Percentiles rank a stretch among this genome's conserved stretches.
These are phyloP conservation scores for Cupressus sempervirens DNA, from an alignment of 75 land plant genomes.

Conservation along the genomic window DNA sequence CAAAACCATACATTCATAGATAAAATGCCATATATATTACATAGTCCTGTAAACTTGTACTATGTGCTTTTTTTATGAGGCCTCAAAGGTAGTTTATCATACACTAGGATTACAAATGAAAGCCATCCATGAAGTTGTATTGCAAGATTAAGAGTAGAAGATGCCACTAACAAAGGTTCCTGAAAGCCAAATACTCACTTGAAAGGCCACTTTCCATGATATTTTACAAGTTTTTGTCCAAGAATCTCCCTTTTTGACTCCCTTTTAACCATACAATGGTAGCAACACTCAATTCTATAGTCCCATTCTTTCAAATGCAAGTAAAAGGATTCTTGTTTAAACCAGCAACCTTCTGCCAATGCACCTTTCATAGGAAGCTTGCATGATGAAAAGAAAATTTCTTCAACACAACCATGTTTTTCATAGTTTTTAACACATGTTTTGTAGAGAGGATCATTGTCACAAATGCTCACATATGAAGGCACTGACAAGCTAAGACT, in stretches of 20 bases:
- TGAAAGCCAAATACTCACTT: constrained; percentile 74
- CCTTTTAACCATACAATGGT: constrained; percentile 74
- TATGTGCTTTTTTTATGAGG: constrained; percentile 49
- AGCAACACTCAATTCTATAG: constrained; percentile 81
- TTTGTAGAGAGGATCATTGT: constrained; percentile 56
- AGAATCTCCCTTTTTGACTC: constrained; percentile 58
- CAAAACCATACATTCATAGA: constrained; percentile 93
- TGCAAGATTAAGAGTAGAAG: constrained; percentile 73
- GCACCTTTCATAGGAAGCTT: constrained; percentile 49
- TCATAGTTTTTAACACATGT: constrained; percentile 72
- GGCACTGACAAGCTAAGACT: constrained; percentile 9
- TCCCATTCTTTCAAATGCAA: constrained; percentile 82
- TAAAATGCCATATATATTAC: constrained; percentile 81
- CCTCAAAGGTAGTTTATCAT: constrained; percentile 72
- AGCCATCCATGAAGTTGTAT: constrained; percentile 83
- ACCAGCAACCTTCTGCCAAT: constrained; percentile 38
- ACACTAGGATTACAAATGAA: constrained; percentile 71
- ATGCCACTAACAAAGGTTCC: constrained; percentile 93
- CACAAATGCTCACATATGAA: constrained; percentile 55
- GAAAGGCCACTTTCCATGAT: constrained; percentile 98
- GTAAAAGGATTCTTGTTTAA: constrained; percentile 68
- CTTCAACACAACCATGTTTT: constrained; percentile 68
- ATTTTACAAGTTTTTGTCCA: constrained; percentile 73
- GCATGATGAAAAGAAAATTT: constrained; percentile 63
- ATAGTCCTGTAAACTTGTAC: constrained; percentile 77